Conservation (phyloP, 2,329 filamentous ascomycete species). For the Pochonia chlamydosporia region DNA sequence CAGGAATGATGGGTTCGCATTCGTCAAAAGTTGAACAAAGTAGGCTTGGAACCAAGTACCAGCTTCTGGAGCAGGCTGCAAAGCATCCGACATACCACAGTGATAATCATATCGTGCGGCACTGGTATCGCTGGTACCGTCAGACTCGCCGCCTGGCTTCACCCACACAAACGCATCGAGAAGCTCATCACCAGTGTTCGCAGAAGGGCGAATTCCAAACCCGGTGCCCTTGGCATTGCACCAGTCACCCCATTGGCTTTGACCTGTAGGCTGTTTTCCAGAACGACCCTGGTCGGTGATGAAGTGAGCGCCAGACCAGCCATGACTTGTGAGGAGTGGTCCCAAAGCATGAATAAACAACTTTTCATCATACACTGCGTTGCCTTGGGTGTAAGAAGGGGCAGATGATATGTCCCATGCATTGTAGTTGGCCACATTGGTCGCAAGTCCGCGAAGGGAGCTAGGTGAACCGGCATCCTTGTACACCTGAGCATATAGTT, state of each 20-base stretch:
- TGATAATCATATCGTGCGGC: slow-evolving; percentile 11
- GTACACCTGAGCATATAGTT: slow-evolving; percentile 42
- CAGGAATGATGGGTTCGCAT: slow-evolving; percentile 47
- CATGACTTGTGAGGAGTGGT: slow-evolving; percentile 46
- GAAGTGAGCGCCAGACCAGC: slow-evolving; percentile 39
- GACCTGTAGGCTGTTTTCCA: slow-evolving; percentile 56
- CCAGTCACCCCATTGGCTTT: slow-evolving; percentile 59
- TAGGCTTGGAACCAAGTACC: slow-evolving; percentile 62
- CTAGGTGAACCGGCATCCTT: slow-evolving; percentile 42
- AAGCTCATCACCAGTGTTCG: slow-evolving; percentile 53
- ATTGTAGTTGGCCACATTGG: slow-evolving; percentile 57
- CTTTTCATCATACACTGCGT: slow-evolving; percentile 45
- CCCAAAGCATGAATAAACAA: slow-evolving; percentile 61
- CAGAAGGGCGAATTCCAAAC: slow-evolving; percentile 57
- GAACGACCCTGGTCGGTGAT: slow-evolving; percentile 47
- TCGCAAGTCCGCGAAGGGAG: slow-evolving; percentile 47
- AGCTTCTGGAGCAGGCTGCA: slow-evolving; percentile 62
- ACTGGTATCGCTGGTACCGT: slow-evolving; percentile 26
- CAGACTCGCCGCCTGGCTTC: slow-evolving; percentile 59
- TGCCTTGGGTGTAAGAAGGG: slow-evolving; percentile 40
- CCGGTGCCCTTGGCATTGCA: slow-evolving; percentile 60
- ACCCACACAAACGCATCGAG: slow-evolving; percentile 66
- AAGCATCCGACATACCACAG: slow-evolving; percentile 46
- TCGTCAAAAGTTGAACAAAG: slow-evolving; percentile 50
- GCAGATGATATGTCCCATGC: slow-evolving; percentile 34